phyloP scores from a whole-genome alignment of 768 basidiomycete species.

The Leccinum olivaceopallidum region DNA sequence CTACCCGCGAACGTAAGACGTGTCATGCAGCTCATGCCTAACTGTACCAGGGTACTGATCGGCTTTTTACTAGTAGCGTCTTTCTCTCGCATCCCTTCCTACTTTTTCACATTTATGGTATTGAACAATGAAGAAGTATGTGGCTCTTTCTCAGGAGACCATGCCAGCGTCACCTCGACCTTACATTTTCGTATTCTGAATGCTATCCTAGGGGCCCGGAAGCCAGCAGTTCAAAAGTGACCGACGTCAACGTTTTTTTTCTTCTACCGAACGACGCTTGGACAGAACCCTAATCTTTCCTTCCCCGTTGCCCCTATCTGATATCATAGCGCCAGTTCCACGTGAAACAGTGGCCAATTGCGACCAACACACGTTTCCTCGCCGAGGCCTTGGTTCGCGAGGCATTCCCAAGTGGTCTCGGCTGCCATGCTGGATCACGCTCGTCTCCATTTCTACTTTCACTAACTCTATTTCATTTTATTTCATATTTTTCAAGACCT shows the following conservation, averaged over 20 bases:
- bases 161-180: not conserved
- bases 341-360: not conserved
- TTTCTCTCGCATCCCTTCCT: not conserved
- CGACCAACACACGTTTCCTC: slow-evolving; percentile 9
- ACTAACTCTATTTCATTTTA: not conserved
- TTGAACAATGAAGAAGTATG: not conserved
- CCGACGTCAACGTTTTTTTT: not conserved
- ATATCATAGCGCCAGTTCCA: not conserved
- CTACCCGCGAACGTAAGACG: not conserved
- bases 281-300: slow-evolving; percentile 1
- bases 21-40: not conserved
- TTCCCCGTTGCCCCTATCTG: not conserved
- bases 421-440: not conserved
- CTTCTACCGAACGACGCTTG: not conserved
- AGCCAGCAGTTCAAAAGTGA: not conserved
- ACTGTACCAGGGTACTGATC: not conserved
- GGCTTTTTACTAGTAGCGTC: not conserved
- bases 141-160: not conserved
- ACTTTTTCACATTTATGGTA: not conserved
- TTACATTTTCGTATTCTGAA: not conserved
- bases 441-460: not conserved
- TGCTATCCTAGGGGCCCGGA: not conserved
- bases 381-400: slow-evolving; percentile 9
- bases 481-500: not conserved
- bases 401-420: not conserved